A percentile compares a stretch with the other conserved stretches of the same genome.
Evolutionary conservation across 495 filamentous ascomycete species (phyloP).

Genomic region (Penicillium roqueforti): DNA sequence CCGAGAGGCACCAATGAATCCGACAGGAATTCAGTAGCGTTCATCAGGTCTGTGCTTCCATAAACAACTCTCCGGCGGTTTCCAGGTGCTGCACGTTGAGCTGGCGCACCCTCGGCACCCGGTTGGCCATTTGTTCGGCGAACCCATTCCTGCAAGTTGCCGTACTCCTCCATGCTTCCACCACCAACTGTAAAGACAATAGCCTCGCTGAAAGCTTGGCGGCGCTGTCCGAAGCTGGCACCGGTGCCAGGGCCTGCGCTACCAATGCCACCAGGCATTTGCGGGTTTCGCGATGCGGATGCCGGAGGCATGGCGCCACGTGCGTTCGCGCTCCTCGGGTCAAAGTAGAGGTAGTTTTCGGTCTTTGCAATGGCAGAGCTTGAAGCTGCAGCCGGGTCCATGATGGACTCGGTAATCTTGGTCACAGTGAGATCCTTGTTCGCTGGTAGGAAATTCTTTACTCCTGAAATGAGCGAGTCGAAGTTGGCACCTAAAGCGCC

Average conservation of each 20-base stretch:
- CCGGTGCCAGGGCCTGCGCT: constrained; percentile 58
- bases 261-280: constrained; percentile 40
- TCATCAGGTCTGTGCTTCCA: constrained; percentile 91
- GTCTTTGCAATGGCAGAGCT: constrained; percentile 94
- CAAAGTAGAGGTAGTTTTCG: constrained; percentile 97
- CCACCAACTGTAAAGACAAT: constrained; percentile 97
- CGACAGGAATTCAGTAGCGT: constrained; percentile 79
- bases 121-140: constrained; percentile 60
- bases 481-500: constrained; percentile 86
- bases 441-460: constrained; percentile 95
- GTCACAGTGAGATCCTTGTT: constrained; percentile 95
- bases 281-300: constrained; percentile 53
- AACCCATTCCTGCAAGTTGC: constrained; percentile 96
- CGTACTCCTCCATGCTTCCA: constrained; percentile 98
- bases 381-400: constrained; percentile 89
- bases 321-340: constrained; percentile 88
- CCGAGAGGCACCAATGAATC: constrained; percentile 80
- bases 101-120: constrained; percentile 45
- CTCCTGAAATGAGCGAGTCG: constrained; percentile 91
- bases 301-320: constrained; percentile 84
- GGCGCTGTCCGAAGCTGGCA: constrained; percentile 87
- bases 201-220: constrained; percentile 92
- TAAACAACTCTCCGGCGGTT: constrained; percentile 79
- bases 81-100: constrained; percentile 34
- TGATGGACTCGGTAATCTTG: constrained; percentile 96